A percentile compares a stretch with the other conserved stretches of the same genome.
Conservation (phyloP, 768 basidiomycete genomes). For the Boletus huronensis region DNA sequence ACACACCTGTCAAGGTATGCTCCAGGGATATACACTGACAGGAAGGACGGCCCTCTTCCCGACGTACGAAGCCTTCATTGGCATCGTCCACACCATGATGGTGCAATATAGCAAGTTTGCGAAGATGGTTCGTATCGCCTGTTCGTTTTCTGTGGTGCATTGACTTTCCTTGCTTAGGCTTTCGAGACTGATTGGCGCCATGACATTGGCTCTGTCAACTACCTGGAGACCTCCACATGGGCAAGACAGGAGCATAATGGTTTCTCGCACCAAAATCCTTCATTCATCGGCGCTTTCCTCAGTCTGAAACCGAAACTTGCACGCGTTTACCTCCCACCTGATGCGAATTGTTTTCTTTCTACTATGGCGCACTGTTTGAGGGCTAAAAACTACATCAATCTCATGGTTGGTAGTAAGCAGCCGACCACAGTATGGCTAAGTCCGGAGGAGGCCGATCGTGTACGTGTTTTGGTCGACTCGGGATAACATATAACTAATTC, state of each 20-base stretch:
- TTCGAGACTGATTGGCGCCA: slow-evolving; percentile 70
- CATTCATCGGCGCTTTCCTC: slow-evolving; percentile 84
- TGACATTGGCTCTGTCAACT: slow-evolving; percentile 70
- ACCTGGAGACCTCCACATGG: slow-evolving; percentile 87
- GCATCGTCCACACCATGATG: slow-evolving; percentile 88
- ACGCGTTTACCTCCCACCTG: slow-evolving; percentile 85
- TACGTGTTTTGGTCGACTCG: slow-evolving; percentile 23
- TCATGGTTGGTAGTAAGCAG: slow-evolving; percentile 88
- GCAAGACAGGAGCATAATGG: slow-evolving; percentile 86
- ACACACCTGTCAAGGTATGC: slow-evolving; percentile 86
- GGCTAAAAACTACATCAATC: slow-evolving; percentile 81
- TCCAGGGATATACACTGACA: slow-evolving; percentile 91
- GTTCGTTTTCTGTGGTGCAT: neutral
- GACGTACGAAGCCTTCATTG: slow-evolving; percentile 88
- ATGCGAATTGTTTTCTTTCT: slow-evolving; percentile 82
- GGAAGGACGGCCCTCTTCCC: slow-evolving; percentile 85
- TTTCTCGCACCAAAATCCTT: slow-evolving; percentile 84
- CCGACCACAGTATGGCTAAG: slow-evolving; percentile 76
- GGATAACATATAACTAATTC: neutral
- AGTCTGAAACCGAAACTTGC: slow-evolving; percentile 68
- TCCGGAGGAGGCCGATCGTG: slow-evolving; percentile 69
- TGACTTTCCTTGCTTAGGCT: slow-evolving; percentile 29
- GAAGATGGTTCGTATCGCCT: slow-evolving; percentile 59
- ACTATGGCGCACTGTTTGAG: slow-evolving; percentile 81
- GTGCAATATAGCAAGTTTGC: slow-evolving; percentile 85